Evolutionary conservation across 768 basidiomycete genomes (phyloP), one percentile per base, ranked within the genome.

Genomic region (Suillus hirtellus): DNA sequence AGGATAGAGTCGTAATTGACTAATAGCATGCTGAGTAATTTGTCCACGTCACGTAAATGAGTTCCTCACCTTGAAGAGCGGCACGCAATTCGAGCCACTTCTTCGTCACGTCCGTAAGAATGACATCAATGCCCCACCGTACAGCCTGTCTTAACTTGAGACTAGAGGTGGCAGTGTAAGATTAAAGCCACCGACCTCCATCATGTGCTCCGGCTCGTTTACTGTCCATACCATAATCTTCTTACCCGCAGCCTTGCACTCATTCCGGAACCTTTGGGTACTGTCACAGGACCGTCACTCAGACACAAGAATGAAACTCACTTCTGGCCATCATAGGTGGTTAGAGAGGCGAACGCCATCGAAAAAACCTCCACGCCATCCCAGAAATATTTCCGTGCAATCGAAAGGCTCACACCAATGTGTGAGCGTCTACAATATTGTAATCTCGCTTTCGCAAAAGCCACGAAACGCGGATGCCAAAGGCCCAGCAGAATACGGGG

Each of bases 151-250:
- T 60, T 63, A 19, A 60, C 64, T 43, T 40, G 61, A 61, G 61
- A 40, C 47, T 2, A 27, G 24, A 37, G 12, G 34, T 60, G 38
- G 19, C 35, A 43, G 31, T 14, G 58, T 10, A 24, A 61, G 27
- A 52, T 52, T 27, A 34, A 34, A 58, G 59, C 37, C 6, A 75
- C 85, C 49, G 35, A 88, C 92, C 86, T 95, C 92, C 84, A 93
- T 90, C 93, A 95, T 94, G 71, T 94, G 88, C 60, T 86, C 86
- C 11, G 87, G 87, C 53, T 89, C 83, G 71, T 99, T 99, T 34
- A 99, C 96, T 0, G 97, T 99, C 97, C 96, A 98, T 3, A 95
- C 93, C 85, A 96, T 89, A 62, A 99, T 68, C 67, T 83, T 82
- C 83, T 97, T 97, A 21, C 90, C 90, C 1, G 86, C 86, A 17